Conservation (phyloP, 2,329 filamentous ascomycete species). For the Gaeumannomyces sp. region DNA sequence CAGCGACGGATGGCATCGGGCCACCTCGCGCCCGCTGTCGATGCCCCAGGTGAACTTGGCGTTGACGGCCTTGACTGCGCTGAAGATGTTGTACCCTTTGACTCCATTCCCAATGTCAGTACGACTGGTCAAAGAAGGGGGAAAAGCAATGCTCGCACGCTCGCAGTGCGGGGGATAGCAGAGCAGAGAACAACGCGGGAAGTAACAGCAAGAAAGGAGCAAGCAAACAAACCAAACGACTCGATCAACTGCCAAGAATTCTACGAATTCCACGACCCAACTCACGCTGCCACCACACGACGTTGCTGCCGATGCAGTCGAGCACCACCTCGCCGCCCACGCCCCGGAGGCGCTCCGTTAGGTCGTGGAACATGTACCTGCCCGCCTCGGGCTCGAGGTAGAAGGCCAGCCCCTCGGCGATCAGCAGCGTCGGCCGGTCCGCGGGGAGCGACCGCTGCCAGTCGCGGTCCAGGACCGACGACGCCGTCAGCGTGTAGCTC, state of each 20-base stretch:
- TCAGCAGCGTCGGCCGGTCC: constrained; percentile 25
- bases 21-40: constrained; percentile 5
- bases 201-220: neutral
- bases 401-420: constrained; percentile 27
- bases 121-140: neutral
- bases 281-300: constrained; percentile 8
- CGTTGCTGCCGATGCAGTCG: constrained; percentile 5
- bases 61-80: constrained; percentile 5
- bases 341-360: constrained; percentile 8
- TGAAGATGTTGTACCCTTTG: neutral
- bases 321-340: constrained; percentile 9
- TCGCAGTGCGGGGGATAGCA: neutral
- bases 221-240: neutral
- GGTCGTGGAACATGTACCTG: constrained; percentile 6
- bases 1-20: constrained; percentile 3
- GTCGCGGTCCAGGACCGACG: constrained; percentile 19
- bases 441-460: constrained; percentile 25
- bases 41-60: constrained; percentile 9
- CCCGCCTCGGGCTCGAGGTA: constrained; percentile 19
- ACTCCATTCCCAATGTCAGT: neutral
- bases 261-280: neutral
- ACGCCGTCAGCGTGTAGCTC: constrained; percentile 23
- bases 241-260: neutral
- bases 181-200: neutral
- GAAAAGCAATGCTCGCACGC: neutral